Conservation (phyloP, 2,329 filamentous ascomycete species). For the Pseudocercospora macadamiae region DNA sequence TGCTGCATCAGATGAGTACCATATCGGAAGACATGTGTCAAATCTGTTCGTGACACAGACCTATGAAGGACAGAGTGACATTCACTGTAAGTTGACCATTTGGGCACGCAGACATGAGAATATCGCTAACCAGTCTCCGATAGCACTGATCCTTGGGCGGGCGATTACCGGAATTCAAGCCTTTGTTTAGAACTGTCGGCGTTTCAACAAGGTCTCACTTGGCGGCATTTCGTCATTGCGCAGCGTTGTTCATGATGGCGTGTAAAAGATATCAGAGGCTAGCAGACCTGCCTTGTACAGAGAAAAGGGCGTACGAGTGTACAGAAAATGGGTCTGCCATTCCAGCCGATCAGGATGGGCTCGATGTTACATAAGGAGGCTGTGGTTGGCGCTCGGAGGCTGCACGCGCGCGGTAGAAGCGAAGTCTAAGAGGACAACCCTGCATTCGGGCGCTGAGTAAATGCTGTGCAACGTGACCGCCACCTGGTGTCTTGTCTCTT, state of each 20-base stretch:
- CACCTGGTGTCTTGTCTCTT: constrained; percentile 1
- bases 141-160: constrained; percentile 54
- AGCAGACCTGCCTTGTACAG: background rate
- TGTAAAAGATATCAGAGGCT: background rate
- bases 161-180: constrained; percentile 72
- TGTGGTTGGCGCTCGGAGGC: constrained; percentile 1
- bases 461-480: constrained; percentile 1
- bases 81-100: constrained; percentile 71
- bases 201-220: constrained; percentile 3
- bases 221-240: constrained; percentile 2
- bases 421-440: constrained; percentile 5
- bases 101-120: constrained; percentile 4
- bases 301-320: background rate
- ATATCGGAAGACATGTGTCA: constrained; percentile 90
- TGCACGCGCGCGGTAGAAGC: background rate
- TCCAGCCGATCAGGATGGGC: background rate
- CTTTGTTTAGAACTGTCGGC: constrained; percentile 52
- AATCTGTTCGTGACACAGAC: constrained; percentile 98
- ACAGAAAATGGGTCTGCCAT: background rate
- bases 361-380: constrained; percentile 3
- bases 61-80: constrained; percentile 97
- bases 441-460: constrained; percentile 7
- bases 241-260: constrained; percentile 3
- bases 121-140: constrained; percentile 29
- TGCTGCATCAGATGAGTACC: constrained; percentile 96